A percentile compares a stretch with the other conserved stretches of the same genome.
Conservation (phyloP, 176 grass and related monocot genomes). For the Carex parvula region DNA sequence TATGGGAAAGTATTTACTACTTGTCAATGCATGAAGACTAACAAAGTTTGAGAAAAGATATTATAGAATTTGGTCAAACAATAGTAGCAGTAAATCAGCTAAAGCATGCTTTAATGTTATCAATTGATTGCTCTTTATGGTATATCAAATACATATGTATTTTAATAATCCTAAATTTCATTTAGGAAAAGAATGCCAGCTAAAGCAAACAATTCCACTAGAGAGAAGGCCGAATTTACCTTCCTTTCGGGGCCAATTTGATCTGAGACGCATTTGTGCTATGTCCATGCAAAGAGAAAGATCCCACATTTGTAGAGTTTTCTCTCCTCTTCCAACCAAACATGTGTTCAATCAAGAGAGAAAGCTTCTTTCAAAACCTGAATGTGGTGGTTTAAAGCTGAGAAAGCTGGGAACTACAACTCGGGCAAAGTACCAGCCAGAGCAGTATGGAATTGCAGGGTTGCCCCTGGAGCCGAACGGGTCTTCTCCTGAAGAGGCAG, state of each 20-base stretch:
- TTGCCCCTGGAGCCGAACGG: slow-evolving; percentile 45
- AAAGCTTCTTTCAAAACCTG: slow-evolving; percentile 30
- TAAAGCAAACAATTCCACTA: slow-evolving; percentile 27
- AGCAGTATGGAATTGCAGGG: slow-evolving; percentile 63
- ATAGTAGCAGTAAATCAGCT: not conserved
- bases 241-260: slow-evolving; percentile 29
- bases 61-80: not conserved
- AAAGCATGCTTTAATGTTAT: slow-evolving; percentile 6
- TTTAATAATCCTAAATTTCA: not conserved
- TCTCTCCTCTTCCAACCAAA: slow-evolving; percentile 28
- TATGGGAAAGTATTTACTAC: not conserved
- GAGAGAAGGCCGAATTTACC: slow-evolving; percentile 25
- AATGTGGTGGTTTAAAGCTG: slow-evolving; percentile 41
- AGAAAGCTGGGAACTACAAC: slow-evolving; percentile 52
- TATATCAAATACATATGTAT: slow-evolving; percentile 11
- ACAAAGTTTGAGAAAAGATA: not conserved
- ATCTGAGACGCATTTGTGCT: not conserved
- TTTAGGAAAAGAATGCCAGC: slow-evolving; percentile 50
- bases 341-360: slow-evolving; percentile 26
- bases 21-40: not conserved
- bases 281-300: slow-evolving; percentile 26
- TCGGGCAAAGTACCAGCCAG: slow-evolving; percentile 54
- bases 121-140: slow-evolving; percentile 24
- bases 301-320: slow-evolving; percentile 28
- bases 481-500: slow-evolving; percentile 39